These are phyloP conservation scores for Mycena capillaripes DNA, from an alignment of 768 basidiomycete genomes.

Conservation along the genomic window DNA sequence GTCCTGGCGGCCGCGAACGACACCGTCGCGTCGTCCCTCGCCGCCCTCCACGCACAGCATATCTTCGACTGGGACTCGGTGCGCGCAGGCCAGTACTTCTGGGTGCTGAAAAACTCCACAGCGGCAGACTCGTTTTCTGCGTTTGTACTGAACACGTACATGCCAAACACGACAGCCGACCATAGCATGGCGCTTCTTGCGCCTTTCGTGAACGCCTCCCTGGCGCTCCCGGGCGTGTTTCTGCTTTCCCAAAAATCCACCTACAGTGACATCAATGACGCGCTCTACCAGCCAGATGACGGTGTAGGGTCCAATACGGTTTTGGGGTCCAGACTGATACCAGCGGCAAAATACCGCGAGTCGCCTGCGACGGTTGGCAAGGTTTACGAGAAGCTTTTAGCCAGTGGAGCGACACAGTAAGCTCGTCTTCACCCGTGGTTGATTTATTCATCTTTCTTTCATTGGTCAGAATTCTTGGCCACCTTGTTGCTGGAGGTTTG, in stretches of 20 bases:
- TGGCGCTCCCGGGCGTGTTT: constrained; percentile 36
- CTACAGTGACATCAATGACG: constrained; percentile 35
- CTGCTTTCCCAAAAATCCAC: not conserved
- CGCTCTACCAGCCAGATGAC: constrained; percentile 34
- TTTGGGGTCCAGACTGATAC: constrained; percentile 39
- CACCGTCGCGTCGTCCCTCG: constrained; percentile 41
- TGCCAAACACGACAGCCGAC: constrained; percentile 24
- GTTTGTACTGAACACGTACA: constrained; percentile 37
- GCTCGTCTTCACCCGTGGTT: not conserved
- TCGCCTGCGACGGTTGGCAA: constrained; percentile 37
- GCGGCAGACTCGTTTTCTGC: constrained; percentile 31
- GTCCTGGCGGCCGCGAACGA: constrained; percentile 35
- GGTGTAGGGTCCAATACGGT: constrained; percentile 26
- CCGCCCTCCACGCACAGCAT: constrained; percentile 49
- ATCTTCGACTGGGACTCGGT: constrained; percentile 51
- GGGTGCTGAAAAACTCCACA: constrained; percentile 14
- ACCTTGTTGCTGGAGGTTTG: constrained; percentile 43
- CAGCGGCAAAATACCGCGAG: constrained; percentile 26
- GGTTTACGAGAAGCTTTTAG: constrained; percentile 39
- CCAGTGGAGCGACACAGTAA: constrained; percentile 22
- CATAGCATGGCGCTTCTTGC: constrained; percentile 34
- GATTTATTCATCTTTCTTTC: not conserved
- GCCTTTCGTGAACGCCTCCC: constrained; percentile 41
- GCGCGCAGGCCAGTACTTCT: constrained; percentile 49
- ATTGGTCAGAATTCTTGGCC: constrained; percentile 37